Evolutionary conservation across 1,139 yeast genomes (phyloP), one percentile per base, ranked within the genome.

Genomic region (Blastobotrys elegans): DNA sequence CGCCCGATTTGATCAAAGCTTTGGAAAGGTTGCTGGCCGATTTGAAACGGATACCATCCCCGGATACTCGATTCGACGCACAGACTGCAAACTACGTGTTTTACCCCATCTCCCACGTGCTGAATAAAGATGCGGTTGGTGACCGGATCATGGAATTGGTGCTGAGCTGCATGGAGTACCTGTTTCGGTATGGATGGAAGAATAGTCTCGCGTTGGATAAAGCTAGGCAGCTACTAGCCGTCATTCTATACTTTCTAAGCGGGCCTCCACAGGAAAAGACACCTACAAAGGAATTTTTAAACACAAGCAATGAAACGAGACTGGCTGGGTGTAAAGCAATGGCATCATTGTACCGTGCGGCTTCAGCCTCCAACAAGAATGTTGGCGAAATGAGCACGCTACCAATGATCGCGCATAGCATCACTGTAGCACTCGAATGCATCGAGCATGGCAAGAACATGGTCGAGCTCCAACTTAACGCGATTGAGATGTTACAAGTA

Each of bases 31-130:
- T 61, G 32, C 35, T 46, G 21, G 21, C 18, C 2, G 40, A 43
- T 3, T 50, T 61, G 29, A 34, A 48, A 17, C 24, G 43, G 5
- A 46, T 57, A n/a, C 35, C 44, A 11, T 30, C 46, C n/a, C 53
- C 58, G 8, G 53, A 49, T 2, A 22, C 10, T 4, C 20, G 26
- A 11, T 31, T 49, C 47, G 27, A 40, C 47, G 70, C 38, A 22
- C 3, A 67, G 78, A 60, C 81, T 18, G 85, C 83, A 0, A 86
- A 82, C 54, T 80, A 81, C 52, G 70, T 82, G 2, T 81, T 80
- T 60, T 74, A 79, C 24, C 88, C 89, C 0, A 55, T 82, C 1
- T 72, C 80, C 1, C 72, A 73, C 49, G 59, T 82, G 1, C 62
- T 82, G 33, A 75, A 75, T 51, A 59, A 64, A 40, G 63, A 67